Base-by-base conservation (phyloP, 2,329 filamentous ascomycete species). In the Truncatella angustata region DNA sequence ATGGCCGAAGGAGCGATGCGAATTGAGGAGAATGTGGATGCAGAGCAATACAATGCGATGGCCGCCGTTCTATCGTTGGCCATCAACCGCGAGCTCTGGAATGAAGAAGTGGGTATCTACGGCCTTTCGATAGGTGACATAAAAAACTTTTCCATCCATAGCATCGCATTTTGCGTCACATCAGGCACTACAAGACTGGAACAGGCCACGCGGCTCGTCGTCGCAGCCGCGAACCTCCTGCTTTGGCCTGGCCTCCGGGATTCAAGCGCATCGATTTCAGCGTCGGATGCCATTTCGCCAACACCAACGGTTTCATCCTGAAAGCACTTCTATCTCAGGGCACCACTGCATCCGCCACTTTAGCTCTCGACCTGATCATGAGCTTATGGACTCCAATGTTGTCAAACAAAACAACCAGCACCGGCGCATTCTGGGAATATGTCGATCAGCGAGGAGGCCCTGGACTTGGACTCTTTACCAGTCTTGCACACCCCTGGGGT, bases 351-450 rank as follows among this genome's bases (percentile, higher is more conserved):
- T 58, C 65, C 18, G n/a, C n/a, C n/a, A n/a, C n/a, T n/a, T n/a
- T n/a, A n/a, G n/a, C n/a, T n/a, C n/a, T n/a, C n/a, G n/a, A n/a
- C n/a, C 60, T 77, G 1, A 59, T 76, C 0, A 58, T 68, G 21
- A 61, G 58, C 4, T 61, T 75, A 11, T 77, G 74, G 74, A 61
- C 63, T 3, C 63, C 64, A 2, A 77, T 77, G 74, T 54, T 75
- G 0, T 61, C 56, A 3, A 61, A 73, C 24, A 52, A 66, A 4
- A 50, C 62, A 26, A 69, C 68, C 51, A 63, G 61, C 23, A 70
- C 67, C 2, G 74, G 73, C 5, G 65, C 73, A 7, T 67, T 65
- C 16, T 78, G 75, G 74, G 74, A 77, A 53, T 77, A 77, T 37
- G 60, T 75, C 2, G 63, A 66, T 30, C 63, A 67, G 0, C 61